Evolutionary conservation across 2,329 filamentous ascomycete genomes (phyloP).

Genomic region (Beauveria australis): DNA sequence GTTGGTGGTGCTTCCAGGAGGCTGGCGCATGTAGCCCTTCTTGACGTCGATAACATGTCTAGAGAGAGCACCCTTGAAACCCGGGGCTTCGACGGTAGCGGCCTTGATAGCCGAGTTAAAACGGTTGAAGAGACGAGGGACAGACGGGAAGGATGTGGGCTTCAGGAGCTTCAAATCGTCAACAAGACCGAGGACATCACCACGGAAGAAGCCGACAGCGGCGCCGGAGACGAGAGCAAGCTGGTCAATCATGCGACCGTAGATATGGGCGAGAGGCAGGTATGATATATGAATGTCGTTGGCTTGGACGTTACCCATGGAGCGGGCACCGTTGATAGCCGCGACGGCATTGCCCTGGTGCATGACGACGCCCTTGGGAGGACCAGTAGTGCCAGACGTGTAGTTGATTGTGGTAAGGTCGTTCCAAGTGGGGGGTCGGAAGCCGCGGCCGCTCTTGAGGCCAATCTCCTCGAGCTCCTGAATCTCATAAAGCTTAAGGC

Average conservation of each 20-base stretch:
- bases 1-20: slow-evolving; percentile 65
- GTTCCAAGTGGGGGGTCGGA: slow-evolving; percentile 64
- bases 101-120: slow-evolving; percentile 78
- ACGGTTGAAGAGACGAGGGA: slow-evolving; percentile 85
- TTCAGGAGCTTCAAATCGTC: slow-evolving; percentile 85
- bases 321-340: slow-evolving; percentile 56
- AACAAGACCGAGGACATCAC: slow-evolving; percentile 75
- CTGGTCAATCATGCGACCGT: slow-evolving; percentile 77
- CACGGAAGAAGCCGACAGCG: slow-evolving; percentile 89
- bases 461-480: slow-evolving; percentile 76
- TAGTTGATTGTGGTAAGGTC: slow-evolving; percentile 82
- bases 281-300: slow-evolving; percentile 72
- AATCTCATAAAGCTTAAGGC: slow-evolving; percentile 73
- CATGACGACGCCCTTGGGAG: slow-evolving; percentile 45
- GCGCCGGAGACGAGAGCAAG: slow-evolving; percentile 63
- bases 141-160: slow-evolving; percentile 77
- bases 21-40: slow-evolving; percentile 66
- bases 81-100: slow-evolving; percentile 68
- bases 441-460: slow-evolving; percentile 57
- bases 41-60: slow-evolving; percentile 75
- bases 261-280: slow-evolving; percentile 90
- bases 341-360: slow-evolving; percentile 76
- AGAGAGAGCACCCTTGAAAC: slow-evolving; percentile 73
- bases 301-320: slow-evolving; percentile 41
- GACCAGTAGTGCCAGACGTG: slow-evolving; percentile 51